Conservation (phyloP, 2,329 filamentous ascomycete species). For the Thermoascus crustaceus region DNA sequence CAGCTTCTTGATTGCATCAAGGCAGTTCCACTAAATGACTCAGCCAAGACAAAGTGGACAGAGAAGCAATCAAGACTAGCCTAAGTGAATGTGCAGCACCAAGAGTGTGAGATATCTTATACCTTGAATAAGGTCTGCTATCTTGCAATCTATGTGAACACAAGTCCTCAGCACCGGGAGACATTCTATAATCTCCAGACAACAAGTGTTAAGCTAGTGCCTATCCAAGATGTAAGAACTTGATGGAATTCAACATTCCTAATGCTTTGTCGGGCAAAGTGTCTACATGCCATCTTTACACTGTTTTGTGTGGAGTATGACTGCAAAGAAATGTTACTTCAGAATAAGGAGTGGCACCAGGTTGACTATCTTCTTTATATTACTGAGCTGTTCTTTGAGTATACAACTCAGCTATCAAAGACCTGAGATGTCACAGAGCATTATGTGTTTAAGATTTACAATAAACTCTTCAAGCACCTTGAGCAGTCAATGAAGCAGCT, state of each 20-base stretch:
- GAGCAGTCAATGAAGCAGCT: slow-evolving; percentile 7
- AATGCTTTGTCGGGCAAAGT: slow-evolving; percentile 10
- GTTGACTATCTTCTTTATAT: slow-evolving; percentile 14
- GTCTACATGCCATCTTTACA: slow-evolving; percentile 2
- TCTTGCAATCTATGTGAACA: slow-evolving; percentile 10
- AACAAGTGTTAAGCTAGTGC: slow-evolving; percentile 7
- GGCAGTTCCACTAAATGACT: slow-evolving; percentile 5
- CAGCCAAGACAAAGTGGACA: neutral
- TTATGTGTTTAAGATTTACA: slow-evolving; percentile 13
- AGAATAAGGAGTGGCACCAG: slow-evolving; percentile 8
- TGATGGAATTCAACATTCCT: slow-evolving; percentile 13
- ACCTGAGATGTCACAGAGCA: slow-evolving; percentile 11
- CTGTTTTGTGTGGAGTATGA: neutral
- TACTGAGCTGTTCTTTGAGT: slow-evolving; percentile 13
- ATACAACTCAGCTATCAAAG: slow-evolving; percentile 8
- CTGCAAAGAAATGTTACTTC: slow-evolving; percentile 5
- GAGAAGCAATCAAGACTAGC: slow-evolving; percentile 3
- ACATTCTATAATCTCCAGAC: slow-evolving; percentile 9
- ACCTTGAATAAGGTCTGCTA: slow-evolving; percentile 8
- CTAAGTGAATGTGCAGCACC: neutral
- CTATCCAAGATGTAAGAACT: slow-evolving; percentile 11
- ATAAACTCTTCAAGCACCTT: slow-evolving; percentile 12
- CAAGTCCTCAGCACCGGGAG: slow-evolving; percentile 10
- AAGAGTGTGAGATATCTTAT: neutral
- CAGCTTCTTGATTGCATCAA: slow-evolving; percentile 10